A percentile compares a stretch with the other conserved stretches of the same genome.
These are phyloP conservation scores for Paramyrothecium roridum DNA, from an alignment of 2,329 filamentous ascomycete genomes.

Conservation along the genomic window DNA sequence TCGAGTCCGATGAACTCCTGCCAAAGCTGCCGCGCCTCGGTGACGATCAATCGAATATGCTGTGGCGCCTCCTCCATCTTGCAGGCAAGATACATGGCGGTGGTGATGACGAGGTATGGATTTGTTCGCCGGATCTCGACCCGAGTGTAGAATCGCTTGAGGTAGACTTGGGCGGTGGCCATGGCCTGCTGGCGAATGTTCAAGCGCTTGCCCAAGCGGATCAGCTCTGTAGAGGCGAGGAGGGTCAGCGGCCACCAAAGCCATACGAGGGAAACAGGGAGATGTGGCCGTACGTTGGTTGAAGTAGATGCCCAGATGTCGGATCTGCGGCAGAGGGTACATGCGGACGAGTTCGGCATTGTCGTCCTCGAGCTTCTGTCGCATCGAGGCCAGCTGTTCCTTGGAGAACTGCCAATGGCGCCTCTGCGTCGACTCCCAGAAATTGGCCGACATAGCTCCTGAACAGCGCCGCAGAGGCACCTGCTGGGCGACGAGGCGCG, in stretches of 20 bases:
- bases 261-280: not conserved
- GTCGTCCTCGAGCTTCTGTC: conserved; percentile 73
- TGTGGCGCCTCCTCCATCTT: conserved; percentile 98
- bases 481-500: not conserved
- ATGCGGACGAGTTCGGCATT: conserved; percentile 72
- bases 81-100: conserved; percentile 53
- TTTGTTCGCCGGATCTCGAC: conserved; percentile 74
- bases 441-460: conserved; percentile 80
- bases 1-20: conserved; percentile 74
- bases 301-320: conserved; percentile 87
- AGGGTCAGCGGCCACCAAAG: not conserved
- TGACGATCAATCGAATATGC: conserved; percentile 87
- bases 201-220: conserved; percentile 79
- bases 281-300: conserved; percentile 66
- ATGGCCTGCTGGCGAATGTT: conserved; percentile 85
- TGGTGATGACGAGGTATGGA: conserved; percentile 9
- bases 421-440: conserved; percentile 92
- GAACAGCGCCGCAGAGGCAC: conserved; percentile 9
- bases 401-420: conserved; percentile 89
- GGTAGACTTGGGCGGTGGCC: conserved; percentile 90
- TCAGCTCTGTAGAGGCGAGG: conserved; percentile 59
- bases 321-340: conserved; percentile 77
- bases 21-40: conserved; percentile 83
- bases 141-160: conserved; percentile 89
- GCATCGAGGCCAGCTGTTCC: conserved; percentile 71